Evolutionary conservation across 208 protist genomes (phyloP), one percentile per base, ranked within the genome.

Genomic region (Trypanosoma brucei): DNA sequence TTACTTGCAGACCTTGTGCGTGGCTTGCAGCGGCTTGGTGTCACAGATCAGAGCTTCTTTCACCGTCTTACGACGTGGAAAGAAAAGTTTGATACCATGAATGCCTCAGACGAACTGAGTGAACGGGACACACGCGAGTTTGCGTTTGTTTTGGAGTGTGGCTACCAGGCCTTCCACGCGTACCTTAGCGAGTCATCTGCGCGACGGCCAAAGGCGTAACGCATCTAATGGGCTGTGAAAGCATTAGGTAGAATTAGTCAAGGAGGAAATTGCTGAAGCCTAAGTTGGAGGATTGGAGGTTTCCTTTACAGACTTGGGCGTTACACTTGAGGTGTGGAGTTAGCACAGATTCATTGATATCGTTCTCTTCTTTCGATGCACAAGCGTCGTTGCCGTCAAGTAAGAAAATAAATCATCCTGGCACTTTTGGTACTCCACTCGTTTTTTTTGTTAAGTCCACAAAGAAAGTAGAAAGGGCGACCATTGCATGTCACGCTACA

Each of bases 81-180:
- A 36, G 42, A 61, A 9, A 83, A 76, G 33, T 64, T 97, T 8
- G 92, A 97, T 51, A 59, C 63, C 42, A 97, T 98, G 93, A 85
- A 83, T 9, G 94, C 96, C 2, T 83, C 79, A 0, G 94, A 98
- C 62, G 86, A 92, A 65, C 64, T 98, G 0, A 84, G 81, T 60
- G 84, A 88, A 14, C 65, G 74, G 2, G 76, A 92, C 39, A 66
- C 84, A 30, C 83, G 96, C 0, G 88, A 98, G 62, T 92, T 96
- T 35, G 76, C 85, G 14, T 97, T 96, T 75, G 92, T 96, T 53
- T 67, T 98, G 8, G 93, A 98, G 49, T 71, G 77, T 9, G 79
- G 81, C 11, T 94, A 97, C 70, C 80, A 82, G 31, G 76, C 72
- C 44, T 83, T 97, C 35, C 79, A 91, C 50, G 65, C 75, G 2